Conservation (phyloP, 2,329 filamentous ascomycete species). For the Aquanectria penicillioides region DNA sequence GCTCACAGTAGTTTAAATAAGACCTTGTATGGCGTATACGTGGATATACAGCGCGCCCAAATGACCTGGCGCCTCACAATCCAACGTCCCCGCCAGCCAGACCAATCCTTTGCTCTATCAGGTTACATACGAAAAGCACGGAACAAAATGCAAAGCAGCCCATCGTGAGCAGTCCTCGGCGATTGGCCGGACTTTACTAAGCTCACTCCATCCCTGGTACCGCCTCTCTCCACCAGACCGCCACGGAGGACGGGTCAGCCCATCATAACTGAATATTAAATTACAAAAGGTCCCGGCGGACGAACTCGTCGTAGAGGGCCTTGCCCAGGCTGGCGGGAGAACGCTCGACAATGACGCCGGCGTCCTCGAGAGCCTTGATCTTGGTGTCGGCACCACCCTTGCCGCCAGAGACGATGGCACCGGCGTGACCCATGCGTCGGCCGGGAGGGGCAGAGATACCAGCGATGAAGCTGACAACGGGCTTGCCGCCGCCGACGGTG, state of each 20-base stretch:
- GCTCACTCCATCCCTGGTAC: slow-evolving; percentile 32
- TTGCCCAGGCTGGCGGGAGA: slow-evolving; percentile 93
- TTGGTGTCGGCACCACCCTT: slow-evolving; percentile 99
- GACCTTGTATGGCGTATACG: slow-evolving; percentile 39
- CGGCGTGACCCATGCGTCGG: slow-evolving; percentile 97
- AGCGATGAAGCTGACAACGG: slow-evolving; percentile 97
- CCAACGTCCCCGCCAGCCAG: slow-evolving; percentile 40
- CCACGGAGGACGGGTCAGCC: slow-evolving; percentile 17
- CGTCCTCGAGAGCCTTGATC: slow-evolving; percentile 92
- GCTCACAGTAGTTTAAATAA: slow-evolving; percentile 28
- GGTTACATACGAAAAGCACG: slow-evolving; percentile 45
- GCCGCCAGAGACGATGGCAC: slow-evolving; percentile 96
- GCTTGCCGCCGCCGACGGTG: slow-evolving; percentile 85
- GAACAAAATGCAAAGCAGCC: slow-evolving; percentile 43
- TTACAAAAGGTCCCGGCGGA: slow-evolving; percentile 95
- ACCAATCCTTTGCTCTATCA: slow-evolving; percentile 48
- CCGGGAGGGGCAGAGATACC: slow-evolving; percentile 97
- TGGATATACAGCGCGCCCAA: slow-evolving; percentile 39
- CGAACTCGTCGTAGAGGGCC: slow-evolving; percentile 93
- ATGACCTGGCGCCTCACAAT: slow-evolving; percentile 38
- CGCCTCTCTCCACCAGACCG: slow-evolving; percentile 22
- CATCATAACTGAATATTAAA: slow-evolving; percentile 31
- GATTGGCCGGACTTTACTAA: slow-evolving; percentile 32
- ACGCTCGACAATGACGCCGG: slow-evolving; percentile 95
- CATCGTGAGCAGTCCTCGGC: slow-evolving; percentile 38